These are phyloP conservation scores for Aspergillus intermedius DNA, from an alignment of 2,329 filamentous ascomycete genomes.

Conservation along the genomic window DNA sequence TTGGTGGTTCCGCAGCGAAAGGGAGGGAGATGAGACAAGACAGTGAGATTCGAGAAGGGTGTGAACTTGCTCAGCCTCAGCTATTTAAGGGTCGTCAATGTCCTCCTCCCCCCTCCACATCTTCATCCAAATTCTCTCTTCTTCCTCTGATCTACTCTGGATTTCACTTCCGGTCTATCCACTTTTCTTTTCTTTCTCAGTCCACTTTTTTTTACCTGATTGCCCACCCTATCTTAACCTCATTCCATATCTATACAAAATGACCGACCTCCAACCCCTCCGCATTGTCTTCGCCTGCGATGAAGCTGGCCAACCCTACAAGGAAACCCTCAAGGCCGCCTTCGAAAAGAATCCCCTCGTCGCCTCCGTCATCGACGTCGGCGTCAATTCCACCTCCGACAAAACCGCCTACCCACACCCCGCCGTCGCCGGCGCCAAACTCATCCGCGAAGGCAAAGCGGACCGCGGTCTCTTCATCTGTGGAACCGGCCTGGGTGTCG, in stretches of 20 bases:
- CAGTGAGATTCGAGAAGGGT: background rate
- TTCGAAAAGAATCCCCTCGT: slow-evolving; percentile 64
- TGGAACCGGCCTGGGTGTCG: slow-evolving; percentile 79
- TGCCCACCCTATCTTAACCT: slow-evolving; percentile 3
- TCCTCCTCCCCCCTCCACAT: background rate
- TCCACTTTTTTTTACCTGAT: background rate
- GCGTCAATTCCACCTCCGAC: slow-evolving; percentile 59
- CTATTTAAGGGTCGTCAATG: background rate
- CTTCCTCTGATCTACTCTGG: background rate
- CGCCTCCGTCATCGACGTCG: slow-evolving; percentile 64
- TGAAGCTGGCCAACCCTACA: slow-evolving; percentile 72
- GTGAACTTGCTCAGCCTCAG: background rate
- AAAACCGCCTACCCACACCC: slow-evolving; percentile 78
- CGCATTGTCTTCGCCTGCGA: slow-evolving; percentile 60
- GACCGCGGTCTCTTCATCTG: slow-evolving; percentile 75
- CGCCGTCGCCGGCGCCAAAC: slow-evolving; percentile 63
- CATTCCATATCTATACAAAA: slow-evolving; percentile 19
- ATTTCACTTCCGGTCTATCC: background rate
- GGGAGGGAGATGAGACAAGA: too few species aligned
- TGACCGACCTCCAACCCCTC: slow-evolving; percentile 35
- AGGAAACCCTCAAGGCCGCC: slow-evolving; percentile 67
- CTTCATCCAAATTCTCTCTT: background rate
- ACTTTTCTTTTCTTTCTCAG: background rate
- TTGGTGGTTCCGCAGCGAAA: background rate
- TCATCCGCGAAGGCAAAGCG: slow-evolving; percentile 46